Conservation (phyloP, 129 eudicot genomes). For the Escallonia herrerae region DNA sequence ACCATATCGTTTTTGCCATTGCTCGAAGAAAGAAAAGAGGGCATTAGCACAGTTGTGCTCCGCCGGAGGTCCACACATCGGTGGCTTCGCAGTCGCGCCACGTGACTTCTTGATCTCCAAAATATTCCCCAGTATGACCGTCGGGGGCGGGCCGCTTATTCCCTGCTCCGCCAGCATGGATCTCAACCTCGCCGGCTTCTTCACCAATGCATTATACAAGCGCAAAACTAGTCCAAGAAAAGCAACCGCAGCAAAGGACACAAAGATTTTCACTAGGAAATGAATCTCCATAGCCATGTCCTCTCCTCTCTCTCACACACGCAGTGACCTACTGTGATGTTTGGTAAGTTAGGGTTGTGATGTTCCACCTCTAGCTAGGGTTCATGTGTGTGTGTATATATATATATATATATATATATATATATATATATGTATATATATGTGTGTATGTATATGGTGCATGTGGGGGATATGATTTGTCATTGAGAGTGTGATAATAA, state of each 20-base stretch:
- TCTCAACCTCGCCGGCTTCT: conserved; percentile 11
- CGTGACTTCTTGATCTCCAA: conserved; percentile 9
- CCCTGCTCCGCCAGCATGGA: conserved; percentile 10
- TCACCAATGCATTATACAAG: not conserved
- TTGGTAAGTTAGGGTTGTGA: too few species aligned
- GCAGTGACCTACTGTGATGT: too few species aligned
- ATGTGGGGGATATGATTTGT: too few species aligned
- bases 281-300: not conserved
- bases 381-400: too few species aligned
- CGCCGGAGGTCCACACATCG: not conserved
- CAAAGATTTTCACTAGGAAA: too few species aligned
- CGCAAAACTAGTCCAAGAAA: conserved; percentile 8
- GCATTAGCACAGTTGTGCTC: conserved; percentile 10
- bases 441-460: too few species aligned
- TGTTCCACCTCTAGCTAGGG: too few species aligned
- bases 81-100: not conserved
- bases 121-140: conserved; percentile 6
- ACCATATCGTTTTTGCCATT: conserved; percentile 24
- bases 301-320: not conserved
- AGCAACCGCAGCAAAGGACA: not conserved
- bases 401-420: too few species aligned
- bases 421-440: too few species aligned
- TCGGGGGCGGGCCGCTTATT: conserved; percentile 9
- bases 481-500: too few species aligned
- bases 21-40: conserved; percentile 13